Evolutionary conservation across 2,329 filamentous ascomycete species (phyloP), one percentile per base, ranked within the genome.

Genomic region (Botryotinia calthae): DNA sequence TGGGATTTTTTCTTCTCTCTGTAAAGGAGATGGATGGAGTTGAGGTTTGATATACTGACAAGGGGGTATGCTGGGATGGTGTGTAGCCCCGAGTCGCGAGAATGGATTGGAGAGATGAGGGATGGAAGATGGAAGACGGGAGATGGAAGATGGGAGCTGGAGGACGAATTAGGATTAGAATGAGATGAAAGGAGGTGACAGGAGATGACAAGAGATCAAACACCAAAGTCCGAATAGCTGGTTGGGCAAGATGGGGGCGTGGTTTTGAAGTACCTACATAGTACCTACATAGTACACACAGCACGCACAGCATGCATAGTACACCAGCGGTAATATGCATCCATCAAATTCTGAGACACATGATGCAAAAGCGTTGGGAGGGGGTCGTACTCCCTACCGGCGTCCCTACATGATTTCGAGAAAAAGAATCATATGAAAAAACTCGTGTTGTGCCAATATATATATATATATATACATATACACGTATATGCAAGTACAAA

Each of bases 301-400:
- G 56, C 20, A 59, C 37, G 59, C 34, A 62, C 25, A 62, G 20
- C 63, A 54, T 51, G 31, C 31, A 54, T 51, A 54, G 22, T 16
- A 31, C 14, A 28, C 37, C 37, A 16, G n/a, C 9, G 12, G n/a
- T 6, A 51, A 22, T 65, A 37, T 51, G 31, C 51, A 65, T 18
- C 28, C 37, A 20, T 54, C 22, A 3, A 46, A 37, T 46, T 66
- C 63, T 28, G 31, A 66, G 63, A 66, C 22, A 66, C 46, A 66
- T 66, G 64, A 54, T 66, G 64, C 31, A 54, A 54, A 54, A 54
- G n/a, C 64, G 64, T 66, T 66, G 34, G 34, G 12, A 34, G 31
- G 46, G 59, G 46, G 31, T 40, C 8, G 46, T 28, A n/a, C 46
- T 54, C 40, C 34, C 31, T 18, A 51, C 34, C 31, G 10, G 51